These are phyloP conservation scores for Penicillium sumatraense DNA, from an alignment of 2,329 filamentous ascomycete genomes.

Conservation along the genomic window DNA sequence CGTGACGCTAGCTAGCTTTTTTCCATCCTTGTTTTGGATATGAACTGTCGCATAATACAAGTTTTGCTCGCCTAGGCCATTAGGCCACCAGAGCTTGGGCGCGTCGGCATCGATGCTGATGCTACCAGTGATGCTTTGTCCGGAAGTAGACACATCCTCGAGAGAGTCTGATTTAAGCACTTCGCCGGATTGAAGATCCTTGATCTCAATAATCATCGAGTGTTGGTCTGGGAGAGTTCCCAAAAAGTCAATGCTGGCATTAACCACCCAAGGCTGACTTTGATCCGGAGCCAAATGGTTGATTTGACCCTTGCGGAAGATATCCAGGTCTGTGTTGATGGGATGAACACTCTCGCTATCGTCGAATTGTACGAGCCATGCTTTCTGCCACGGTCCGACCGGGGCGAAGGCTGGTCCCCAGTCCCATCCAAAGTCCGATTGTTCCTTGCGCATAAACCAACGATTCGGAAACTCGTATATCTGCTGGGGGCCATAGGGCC, in stretches of 20 bases:
- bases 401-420: constrained; percentile 67
- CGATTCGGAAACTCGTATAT: constrained; percentile 59
- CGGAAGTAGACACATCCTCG: constrained; percentile 45
- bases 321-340: constrained; percentile 61
- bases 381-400: constrained; percentile 66
- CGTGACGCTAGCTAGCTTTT: constrained; percentile 49
- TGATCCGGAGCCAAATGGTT: constrained; percentile 64
- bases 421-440: constrained; percentile 69
- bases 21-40: constrained; percentile 44
- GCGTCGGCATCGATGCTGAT: constrained; percentile 47
- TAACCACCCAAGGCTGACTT: constrained; percentile 62
- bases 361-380: constrained; percentile 59
- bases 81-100: constrained; percentile 66
- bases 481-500: constrained; percentile 55
- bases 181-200: constrained; percentile 45
- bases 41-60: constrained; percentile 62
- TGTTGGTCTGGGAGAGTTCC: constrained; percentile 53
- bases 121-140: constrained; percentile 55
- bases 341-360: constrained; percentile 50
- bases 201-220: constrained; percentile 53
- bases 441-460: constrained; percentile 64
- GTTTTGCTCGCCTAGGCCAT: constrained; percentile 59
- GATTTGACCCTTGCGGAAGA: constrained; percentile 63
- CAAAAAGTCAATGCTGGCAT: constrained; percentile 63
- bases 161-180: constrained; percentile 46